phyloP scores from a whole-genome alignment of 805 yeast species.

The Candida fluviatilis region DNA sequence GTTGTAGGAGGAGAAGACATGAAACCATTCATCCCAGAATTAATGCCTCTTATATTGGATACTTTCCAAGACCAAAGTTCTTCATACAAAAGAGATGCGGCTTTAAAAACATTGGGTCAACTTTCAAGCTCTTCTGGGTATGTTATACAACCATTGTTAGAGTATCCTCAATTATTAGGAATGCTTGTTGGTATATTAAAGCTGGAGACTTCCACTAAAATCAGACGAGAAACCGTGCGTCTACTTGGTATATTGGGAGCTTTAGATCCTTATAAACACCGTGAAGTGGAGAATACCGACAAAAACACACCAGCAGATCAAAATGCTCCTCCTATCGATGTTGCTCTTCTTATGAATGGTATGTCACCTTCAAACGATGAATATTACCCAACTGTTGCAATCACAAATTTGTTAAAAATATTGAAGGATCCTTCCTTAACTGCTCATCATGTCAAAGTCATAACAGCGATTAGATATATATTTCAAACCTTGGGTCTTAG shows the following conservation, averaged over 20 bases:
- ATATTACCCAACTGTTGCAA: slow-evolving; percentile 93
- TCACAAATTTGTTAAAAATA: slow-evolving; percentile 77
- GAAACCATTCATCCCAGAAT: slow-evolving; percentile 60
- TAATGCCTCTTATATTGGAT: slow-evolving; percentile 85
- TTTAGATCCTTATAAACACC: slow-evolving; percentile 90
- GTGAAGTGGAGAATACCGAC: slow-evolving; percentile 78
- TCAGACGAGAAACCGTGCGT: slow-evolving; percentile 84
- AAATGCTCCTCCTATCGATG: slow-evolving; percentile 86
- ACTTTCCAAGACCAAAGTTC: slow-evolving; percentile 92
- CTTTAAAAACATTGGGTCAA: slow-evolving; percentile 83
- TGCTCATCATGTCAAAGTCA: slow-evolving; percentile 83
- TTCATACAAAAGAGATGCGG: slow-evolving; percentile 84
- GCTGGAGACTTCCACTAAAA: slow-evolving; percentile 68
- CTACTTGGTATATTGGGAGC: slow-evolving; percentile 94
- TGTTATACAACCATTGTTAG: slow-evolving; percentile 88
- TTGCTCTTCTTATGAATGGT: slow-evolving; percentile 86
- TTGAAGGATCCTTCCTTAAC: slow-evolving; percentile 81
- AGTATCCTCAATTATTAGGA: slow-evolving; percentile 85
- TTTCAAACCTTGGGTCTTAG: slow-evolving; percentile 85
- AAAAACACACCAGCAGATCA: slow-evolving; percentile 60
- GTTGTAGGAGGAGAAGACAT: slow-evolving; percentile 86
- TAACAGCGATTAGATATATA: slow-evolving; percentile 90
- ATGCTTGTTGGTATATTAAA: slow-evolving; percentile 77
- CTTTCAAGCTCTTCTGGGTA: slow-evolving; percentile 88
- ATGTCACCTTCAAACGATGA: slow-evolving; percentile 91